phyloP scores from a whole-genome alignment of 495 filamentous ascomycete species.

The Amphirosellinia nigrospora region DNA sequence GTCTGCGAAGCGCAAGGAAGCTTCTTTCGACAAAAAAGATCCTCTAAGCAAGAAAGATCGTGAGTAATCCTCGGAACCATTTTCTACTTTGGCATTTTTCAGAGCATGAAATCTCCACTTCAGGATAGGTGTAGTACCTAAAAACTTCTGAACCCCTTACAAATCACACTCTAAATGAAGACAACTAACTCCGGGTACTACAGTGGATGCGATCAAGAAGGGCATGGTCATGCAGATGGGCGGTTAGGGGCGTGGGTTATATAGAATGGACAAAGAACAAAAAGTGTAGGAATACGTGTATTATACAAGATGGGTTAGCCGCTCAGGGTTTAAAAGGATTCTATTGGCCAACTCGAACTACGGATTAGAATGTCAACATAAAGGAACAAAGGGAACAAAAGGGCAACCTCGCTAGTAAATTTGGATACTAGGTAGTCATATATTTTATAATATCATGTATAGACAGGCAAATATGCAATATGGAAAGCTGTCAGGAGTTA shows the following conservation, averaged over 20 bases:
- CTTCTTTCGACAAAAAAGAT: slow-evolving; percentile 37
- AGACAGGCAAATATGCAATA: neutral
- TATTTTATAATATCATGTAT: neutral
- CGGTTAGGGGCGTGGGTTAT: neutral
- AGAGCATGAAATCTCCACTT: no score
- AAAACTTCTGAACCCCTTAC: no score
- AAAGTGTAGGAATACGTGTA: neutral
- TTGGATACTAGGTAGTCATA: neutral
- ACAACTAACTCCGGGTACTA: no score
- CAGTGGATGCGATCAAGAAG: slow-evolving; percentile 40
- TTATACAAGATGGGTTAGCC: neutral
- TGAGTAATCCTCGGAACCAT: no score
- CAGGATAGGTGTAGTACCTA: no score
- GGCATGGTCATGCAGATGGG: slow-evolving; percentile 36
- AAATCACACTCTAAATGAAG: no score
- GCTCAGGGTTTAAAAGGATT: neutral
- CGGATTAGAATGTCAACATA: neutral
- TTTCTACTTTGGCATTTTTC: no score
- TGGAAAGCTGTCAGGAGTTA: neutral
- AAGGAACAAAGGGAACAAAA: slow-evolving; percentile 5
- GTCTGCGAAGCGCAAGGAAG: slow-evolving; percentile 36
- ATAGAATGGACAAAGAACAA: neutral
- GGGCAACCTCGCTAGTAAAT: slow-evolving; percentile 1
- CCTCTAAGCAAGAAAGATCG: slow-evolving; percentile 37
- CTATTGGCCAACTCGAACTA: neutral